Base-by-base conservation (phyloP, 148 eudicot genomes). In the Chenopodium suecicum region DNA sequence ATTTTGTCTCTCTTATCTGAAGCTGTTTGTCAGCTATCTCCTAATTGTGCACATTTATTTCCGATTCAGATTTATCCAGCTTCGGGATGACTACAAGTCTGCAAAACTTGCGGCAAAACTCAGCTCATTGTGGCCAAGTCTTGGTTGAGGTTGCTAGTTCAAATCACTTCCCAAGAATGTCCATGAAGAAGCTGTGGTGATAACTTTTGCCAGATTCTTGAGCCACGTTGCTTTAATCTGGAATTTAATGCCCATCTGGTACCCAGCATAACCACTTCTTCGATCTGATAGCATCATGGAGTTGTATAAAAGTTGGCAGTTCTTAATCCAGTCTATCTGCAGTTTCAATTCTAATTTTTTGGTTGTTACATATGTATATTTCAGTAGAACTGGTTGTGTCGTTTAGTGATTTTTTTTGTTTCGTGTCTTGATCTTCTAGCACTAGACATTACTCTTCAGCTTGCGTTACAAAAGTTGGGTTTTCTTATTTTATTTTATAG, bases 81-180 rank as follows among this genome's bases (percentile, higher is more conserved):
- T 95, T 14, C 87, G 99, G 52, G 99, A 93, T 75, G 99, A 95
- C 87, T 95, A 91, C 86, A 95, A 93, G 86, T 92, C 97, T 74
- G 98, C 99, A 37, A 93, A 95, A 82, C 90, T 95, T 73, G 99
- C 99, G 16, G 76, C 98, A 19, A 90, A 86, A 75, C 98, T 95
- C 75, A 90, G 95, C 86, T 91, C 97, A 74, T 87, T 92, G 86
- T 93, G 95, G 95, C 79, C 91, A 46, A 87, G 92, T 87, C 86
- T 90, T 14, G 83, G 86, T 88, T 94, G 80, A 80, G 76, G 20
- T 19, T 66, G 44, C 74, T 65, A 23, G 34, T 56, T 73, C 4
- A 46, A 16, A 31, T 62, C 22, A 79, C 32, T 25, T 5, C 68
- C 73, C 16, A 9, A 62, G 68, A 60, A 41, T 54, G 16, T 56